Base-by-base conservation (phyloP, 2,329 filamentous ascomycete genomes). In the Rugonectria rugulosa region DNA sequence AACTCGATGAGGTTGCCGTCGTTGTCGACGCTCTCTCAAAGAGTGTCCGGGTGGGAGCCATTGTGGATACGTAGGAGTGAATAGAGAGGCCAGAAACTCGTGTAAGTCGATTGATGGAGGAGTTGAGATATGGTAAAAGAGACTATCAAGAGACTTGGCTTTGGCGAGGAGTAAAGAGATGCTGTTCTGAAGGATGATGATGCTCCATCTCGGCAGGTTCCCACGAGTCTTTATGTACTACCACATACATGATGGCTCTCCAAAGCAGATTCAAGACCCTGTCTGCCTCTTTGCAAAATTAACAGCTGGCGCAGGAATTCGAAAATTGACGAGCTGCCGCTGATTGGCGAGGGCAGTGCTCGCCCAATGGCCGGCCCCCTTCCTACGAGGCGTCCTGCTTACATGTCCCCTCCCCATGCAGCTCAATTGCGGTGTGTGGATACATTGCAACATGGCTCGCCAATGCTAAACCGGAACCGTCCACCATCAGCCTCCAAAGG, bases 1-100 rank as follows among this genome's bases (percentile, higher is more conserved):
- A 57, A 5, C 60, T 57, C 14, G 62, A 55, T 43, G 63, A 59
- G 3, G 47, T 76, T 74, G 2, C 74, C 56, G 6, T 79, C 74
- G 64, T 45, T 19, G 65, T 56, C n/a, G 57, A 32, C 3, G 24
- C 23, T 29, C 48, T 29, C 11, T 37, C 48, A 9, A 59, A 34
- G 10, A 53, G 6, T 7, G 32, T 65, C 7, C 59, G 66, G 8
- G 62, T 56, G 21, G 66, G 65, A 4, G 55, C 51, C 66, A 69
- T 69, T 4, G 46, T 61, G 19, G 29, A 54, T 54, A 20, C 7
- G 19, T 32, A 53, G 19, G 14, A n/a, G 10, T 11, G 23, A n/a
- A n/a, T 8, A 20, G 7, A 9, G 29, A 14, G 17, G 31, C 42
- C 10, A 19, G 11, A 15, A n/a, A 15, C 12, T 37, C 44, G 38